Conservation (phyloP, 306 rosid species). For the Castanea sativa region DNA sequence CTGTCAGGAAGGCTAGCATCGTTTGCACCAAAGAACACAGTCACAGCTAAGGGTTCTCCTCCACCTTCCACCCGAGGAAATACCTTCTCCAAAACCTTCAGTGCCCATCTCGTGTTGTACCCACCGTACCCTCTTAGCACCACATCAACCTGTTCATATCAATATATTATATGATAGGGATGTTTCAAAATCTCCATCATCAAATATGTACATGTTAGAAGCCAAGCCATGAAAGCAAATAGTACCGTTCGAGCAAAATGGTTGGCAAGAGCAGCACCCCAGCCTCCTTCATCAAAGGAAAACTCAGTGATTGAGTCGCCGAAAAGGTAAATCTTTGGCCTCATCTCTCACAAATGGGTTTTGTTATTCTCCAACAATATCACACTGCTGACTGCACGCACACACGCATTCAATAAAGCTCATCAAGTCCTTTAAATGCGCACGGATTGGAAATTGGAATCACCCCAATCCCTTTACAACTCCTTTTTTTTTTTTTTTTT, state of each 20-base stretch:
- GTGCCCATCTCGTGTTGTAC: constrained; percentile 81
- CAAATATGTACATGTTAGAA: not conserved
- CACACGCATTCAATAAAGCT: too few relatives aligned
- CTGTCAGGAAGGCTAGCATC: constrained; percentile 76
- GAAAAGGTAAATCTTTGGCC: constrained; percentile 73
- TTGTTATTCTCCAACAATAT: not conserved
- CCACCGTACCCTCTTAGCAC: constrained; percentile 84
- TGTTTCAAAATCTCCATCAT: constrained; percentile 6
- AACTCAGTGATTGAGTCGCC: constrained; percentile 89
- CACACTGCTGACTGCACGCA: constrained; percentile 15
- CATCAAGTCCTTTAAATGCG: too few relatives aligned
- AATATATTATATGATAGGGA: not conserved
- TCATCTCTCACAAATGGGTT: constrained; percentile 26
- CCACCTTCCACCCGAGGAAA: constrained; percentile 38
- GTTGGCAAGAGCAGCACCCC: constrained; percentile 86
- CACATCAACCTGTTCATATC: constrained; percentile 54
- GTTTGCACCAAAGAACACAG: constrained; percentile 89
- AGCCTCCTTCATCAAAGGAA: constrained; percentile 63
- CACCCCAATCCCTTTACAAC: too few relatives aligned
- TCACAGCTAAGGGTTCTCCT: constrained; percentile 56
- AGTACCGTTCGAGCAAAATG: constrained; percentile 73
- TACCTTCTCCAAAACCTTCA: constrained; percentile 64
- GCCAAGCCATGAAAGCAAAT: not conserved
- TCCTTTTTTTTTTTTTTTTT: too few relatives aligned
- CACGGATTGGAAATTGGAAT: too few relatives aligned